Evolutionary conservation across 2,329 filamentous ascomycete genomes (phyloP), one percentile per base, ranked within the genome.

Genomic region (Hymenoscyphus fructigenus): DNA sequence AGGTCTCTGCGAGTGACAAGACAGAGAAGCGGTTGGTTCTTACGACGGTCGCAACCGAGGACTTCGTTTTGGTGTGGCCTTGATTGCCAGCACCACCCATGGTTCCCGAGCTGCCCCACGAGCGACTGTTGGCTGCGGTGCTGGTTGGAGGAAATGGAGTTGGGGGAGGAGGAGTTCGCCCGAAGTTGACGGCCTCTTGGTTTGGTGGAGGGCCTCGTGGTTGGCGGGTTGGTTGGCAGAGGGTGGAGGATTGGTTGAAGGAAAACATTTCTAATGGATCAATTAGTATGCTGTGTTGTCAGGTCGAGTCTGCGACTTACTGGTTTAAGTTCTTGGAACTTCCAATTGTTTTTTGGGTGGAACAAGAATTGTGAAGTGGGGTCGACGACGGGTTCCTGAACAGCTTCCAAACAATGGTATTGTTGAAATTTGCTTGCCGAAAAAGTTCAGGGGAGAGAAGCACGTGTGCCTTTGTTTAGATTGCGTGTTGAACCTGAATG

Each of bases 151-250:
- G 47, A 53, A 20, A 38, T 15, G 36, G 36, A 38, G 12, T 17
- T 38, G 20, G 23, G 26, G 47, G 10, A 53, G 47, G 47, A 53
- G 20, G 20, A 10, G 20, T 23, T 26, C 47, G 47, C 47, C 12
- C 3, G 5, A 63, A 67, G 26, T 59, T 57, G 28, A 38, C 3
- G 26, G 61, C 38, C 0, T 58, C 61, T 58, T 38, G 59, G n/a
- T 67, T 29, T n/a, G 15, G 5, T 0, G 55, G 55, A 7, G 55
- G 55, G 7, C 55, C 55, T 32, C 14, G 28, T n/a, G 55, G 55
- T 32, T 57, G 55, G 12, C 55, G 47, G 14, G 2, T 20, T n/a
- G 55, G 55, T 9, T 57, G 23, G 28, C n/a, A 29, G 55, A 34
- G 12, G 6, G 28, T 14, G 10, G 10, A 53, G 47, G 47, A 53